These are phyloP conservation scores for Beta macrorhiza DNA, from an alignment of 179 eudicot species.

Conservation along the genomic window DNA sequence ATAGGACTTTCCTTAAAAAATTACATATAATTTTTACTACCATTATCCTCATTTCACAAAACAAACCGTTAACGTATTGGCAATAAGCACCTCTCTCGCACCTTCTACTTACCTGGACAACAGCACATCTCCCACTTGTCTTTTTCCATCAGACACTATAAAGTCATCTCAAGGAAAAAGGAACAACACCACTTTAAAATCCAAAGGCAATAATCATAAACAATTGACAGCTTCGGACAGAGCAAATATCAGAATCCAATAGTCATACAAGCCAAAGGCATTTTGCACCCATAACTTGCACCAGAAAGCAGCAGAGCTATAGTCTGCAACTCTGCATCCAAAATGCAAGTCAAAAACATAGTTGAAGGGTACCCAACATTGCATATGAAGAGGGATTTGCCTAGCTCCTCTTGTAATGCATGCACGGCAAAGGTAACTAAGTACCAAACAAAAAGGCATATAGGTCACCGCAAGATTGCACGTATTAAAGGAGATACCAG, in stretches of 20 bases:
- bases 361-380: background rate
- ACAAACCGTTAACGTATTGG: background rate
- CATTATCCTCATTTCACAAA: too few relatives aligned
- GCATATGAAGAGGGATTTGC: conserved; percentile 5
- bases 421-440: background rate
- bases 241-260: background rate
- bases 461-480: background rate
- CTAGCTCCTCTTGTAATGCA: background rate
- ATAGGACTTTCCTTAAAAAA: too few relatives aligned
- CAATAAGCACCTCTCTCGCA: background rate
- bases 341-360: conserved; percentile 10
- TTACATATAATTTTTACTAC: too few relatives aligned
- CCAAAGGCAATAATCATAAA: background rate
- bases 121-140: background rate
- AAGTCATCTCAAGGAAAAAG: background rate
- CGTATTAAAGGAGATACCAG: conserved; percentile 12
- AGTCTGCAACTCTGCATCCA: conserved; percentile 4
- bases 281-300: background rate
- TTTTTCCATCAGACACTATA: background rate
- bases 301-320: background rate
- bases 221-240: background rate
- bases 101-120: background rate
- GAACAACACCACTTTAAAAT: background rate
- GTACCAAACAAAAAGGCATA: background rate
- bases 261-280: conserved; percentile 3